Conservation (phyloP, 208 protist genomes). For the Leishmania amazonensis region DNA sequence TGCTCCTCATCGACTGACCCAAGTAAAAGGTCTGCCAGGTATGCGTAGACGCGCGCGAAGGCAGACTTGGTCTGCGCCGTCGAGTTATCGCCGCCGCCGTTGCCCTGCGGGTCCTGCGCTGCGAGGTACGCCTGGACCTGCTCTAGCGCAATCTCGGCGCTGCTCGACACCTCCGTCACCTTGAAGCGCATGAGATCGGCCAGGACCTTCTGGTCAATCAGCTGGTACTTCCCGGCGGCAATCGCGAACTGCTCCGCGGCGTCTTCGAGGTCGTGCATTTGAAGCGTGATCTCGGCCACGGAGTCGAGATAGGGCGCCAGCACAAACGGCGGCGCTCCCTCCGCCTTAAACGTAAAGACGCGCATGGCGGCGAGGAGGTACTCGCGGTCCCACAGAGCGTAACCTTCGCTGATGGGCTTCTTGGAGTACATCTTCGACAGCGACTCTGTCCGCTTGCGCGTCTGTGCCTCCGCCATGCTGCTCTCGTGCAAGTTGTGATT, state of each 20-base stretch:
- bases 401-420: conserved; percentile 88
- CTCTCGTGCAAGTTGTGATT: neutral
- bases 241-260: conserved; percentile 74
- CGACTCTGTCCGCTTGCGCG: conserved; percentile 84
- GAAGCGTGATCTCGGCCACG: conserved; percentile 74
- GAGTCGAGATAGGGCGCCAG: conserved; percentile 83
- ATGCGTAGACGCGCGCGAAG: conserved; percentile 71
- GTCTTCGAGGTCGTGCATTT: conserved; percentile 84
- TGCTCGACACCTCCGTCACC: conserved; percentile 53
- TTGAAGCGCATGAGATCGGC: conserved; percentile 82
- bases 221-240: conserved; percentile 81
- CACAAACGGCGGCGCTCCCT: conserved; percentile 87
- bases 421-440: conserved; percentile 87
- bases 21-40: conserved; percentile 73
- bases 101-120: conserved; percentile 43
- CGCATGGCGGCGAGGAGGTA: conserved; percentile 88
- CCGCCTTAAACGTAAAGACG: conserved; percentile 89
- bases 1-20: conserved; percentile 34
- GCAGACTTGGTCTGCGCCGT: conserved; percentile 38
- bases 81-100: conserved; percentile 27
- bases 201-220: conserved; percentile 81
- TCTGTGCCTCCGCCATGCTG: conserved; percentile 53
- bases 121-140: conserved; percentile 58
- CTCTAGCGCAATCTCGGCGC: conserved; percentile 56
- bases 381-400: conserved; percentile 87